Base-by-base conservation (phyloP, 805 yeast genomes). In the Candida hungchunana region DNA sequence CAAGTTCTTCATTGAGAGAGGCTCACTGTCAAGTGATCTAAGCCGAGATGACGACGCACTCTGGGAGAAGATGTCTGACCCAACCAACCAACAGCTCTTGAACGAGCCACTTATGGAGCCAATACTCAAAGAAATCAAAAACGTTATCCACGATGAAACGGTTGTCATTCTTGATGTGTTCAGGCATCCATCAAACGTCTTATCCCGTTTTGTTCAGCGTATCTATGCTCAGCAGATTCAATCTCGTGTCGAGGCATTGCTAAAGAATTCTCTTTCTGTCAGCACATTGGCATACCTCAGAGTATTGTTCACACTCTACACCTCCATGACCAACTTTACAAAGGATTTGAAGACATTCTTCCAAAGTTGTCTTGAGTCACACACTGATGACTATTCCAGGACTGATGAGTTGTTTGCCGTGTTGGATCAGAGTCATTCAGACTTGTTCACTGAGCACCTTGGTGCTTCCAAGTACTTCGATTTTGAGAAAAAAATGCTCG, bases 221-320 rank as follows among this genome's bases (percentile, higher is more conserved):
- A 67, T 83, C 9, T 84, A 81, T 59, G 88, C 82, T 0, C 90
- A 84, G 57, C 72, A 84, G 45, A 62, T 82, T 21, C 72, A 74
- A 44, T 66, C 73, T 14, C 68, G 75, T 48, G 64, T 79, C 13
- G 78, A 77, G 42, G 60, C 72, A 1, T 62, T 84, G 21, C 59
- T 88, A 21, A 77, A 71, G 33, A 74, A 71, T 37, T 79, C 96
- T 0, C 70, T 74, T 31, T 69, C 82, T 2, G 63, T 74, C 6
- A 75, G 85, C 17, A 67, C 77, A 3, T 61, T 88, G 34, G 82
- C 95, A 0, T 86, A 82, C 53, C 77, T 88, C 3, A 71, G 97
- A 50, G 70, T 81, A 2, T 60, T 90, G 22, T 84, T 86, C 58
- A 66, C 79, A 3, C 63, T 82, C n/a, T 81, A 77, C 52, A 67